Percentiles rank a stretch among this genome's conserved stretches.
Conservation (phyloP, 2,329 filamentous ascomycete genomes). For the Nigrospora sphaerica region DNA sequence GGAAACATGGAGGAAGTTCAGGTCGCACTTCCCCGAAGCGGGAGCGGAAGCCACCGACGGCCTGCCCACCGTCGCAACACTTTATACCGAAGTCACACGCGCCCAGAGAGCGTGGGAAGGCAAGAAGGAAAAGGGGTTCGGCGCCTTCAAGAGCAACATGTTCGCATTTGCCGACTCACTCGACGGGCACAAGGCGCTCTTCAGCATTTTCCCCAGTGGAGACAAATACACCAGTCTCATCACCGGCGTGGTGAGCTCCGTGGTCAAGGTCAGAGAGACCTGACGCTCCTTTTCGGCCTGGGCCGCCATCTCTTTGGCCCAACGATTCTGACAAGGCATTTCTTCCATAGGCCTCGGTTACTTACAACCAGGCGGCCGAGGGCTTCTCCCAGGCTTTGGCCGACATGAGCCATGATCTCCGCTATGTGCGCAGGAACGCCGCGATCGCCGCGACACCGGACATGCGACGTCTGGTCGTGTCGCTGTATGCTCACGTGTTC, state of each 20-base stretch:
- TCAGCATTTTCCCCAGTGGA: slow-evolving; percentile 5
- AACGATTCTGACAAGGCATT: background rate
- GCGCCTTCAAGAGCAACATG: slow-evolving; percentile 2
- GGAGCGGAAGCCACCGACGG: too few species aligned
- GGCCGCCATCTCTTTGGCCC: too few species aligned
- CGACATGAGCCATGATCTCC: slow-evolving; percentile 5
- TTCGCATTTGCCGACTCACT: slow-evolving; percentile 2
- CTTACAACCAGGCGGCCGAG: background rate
- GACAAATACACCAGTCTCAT: slow-evolving; percentile 5
- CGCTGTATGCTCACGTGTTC: slow-evolving; percentile 6
- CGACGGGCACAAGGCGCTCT: slow-evolving; percentile 4
- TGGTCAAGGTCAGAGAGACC: slow-evolving; percentile 2
- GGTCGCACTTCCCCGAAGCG: too few species aligned
- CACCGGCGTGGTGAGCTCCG: slow-evolving; percentile 4
- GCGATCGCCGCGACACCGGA: slow-evolving; percentile 1
- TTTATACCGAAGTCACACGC: too few species aligned
- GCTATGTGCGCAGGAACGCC: slow-evolving; percentile 2
- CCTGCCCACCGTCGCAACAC: too few species aligned
- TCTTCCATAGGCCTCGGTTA: slow-evolving; percentile 1
- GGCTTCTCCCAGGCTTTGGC: slow-evolving; percentile 4
- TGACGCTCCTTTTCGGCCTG: too few species aligned
- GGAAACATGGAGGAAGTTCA: too few species aligned
- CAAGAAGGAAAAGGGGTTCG: slow-evolving; percentile 2
- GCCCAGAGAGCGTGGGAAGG: slow-evolving; percentile 2
- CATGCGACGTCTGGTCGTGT: slow-evolving; percentile 2